Evolutionary conservation across 2,329 filamentous ascomycete genomes (phyloP).

Genomic region (Xylariaceae sp.): DNA sequence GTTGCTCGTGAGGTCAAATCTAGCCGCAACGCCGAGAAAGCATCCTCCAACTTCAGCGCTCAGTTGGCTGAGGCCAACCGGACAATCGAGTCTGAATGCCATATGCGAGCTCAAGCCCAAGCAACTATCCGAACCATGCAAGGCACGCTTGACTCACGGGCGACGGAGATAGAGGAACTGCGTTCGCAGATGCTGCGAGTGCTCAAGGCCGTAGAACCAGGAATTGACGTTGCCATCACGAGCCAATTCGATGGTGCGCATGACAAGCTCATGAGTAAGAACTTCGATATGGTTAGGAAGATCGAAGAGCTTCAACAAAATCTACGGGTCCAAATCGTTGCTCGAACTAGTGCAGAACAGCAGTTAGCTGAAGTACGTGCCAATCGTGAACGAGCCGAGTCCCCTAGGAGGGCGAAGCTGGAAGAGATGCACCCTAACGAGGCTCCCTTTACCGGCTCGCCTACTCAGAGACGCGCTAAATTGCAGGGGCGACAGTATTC

Average conservation of each 20-base stretch:
- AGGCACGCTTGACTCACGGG: slow-evolving; percentile 71
- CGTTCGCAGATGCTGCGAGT: slow-evolving; percentile 76
- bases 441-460: slow-evolving; percentile 70
- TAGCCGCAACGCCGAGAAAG: slow-evolving; percentile 86
- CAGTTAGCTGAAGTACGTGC: slow-evolving; percentile 77
- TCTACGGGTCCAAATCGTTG: slow-evolving; percentile 78
- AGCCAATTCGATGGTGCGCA: slow-evolving; percentile 55
- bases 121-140: slow-evolving; percentile 81
- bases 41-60: slow-evolving; percentile 72
- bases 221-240: slow-evolving; percentile 53
- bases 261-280: slow-evolving; percentile 69
- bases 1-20: slow-evolving; percentile 85
- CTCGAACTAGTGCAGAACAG: slow-evolving; percentile 75
- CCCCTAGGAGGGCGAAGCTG: slow-evolving; percentile 68
- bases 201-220: slow-evolving; percentile 84
- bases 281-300: slow-evolving; percentile 81
- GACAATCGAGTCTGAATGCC: slow-evolving; percentile 85
- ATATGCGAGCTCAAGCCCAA: slow-evolving; percentile 81
- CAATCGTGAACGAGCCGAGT: slow-evolving; percentile 69
- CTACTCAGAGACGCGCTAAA: slow-evolving; percentile 63
- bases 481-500: slow-evolving; percentile 60
- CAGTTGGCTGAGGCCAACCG: slow-evolving; percentile 88
- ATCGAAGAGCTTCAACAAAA: slow-evolving; percentile 88
- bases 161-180: slow-evolving; percentile 77
- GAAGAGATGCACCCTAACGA: slow-evolving; percentile 89